phyloP scores from a whole-genome alignment of 1,284 basidiomycete genomes.

The Pholiota adiposa region DNA sequence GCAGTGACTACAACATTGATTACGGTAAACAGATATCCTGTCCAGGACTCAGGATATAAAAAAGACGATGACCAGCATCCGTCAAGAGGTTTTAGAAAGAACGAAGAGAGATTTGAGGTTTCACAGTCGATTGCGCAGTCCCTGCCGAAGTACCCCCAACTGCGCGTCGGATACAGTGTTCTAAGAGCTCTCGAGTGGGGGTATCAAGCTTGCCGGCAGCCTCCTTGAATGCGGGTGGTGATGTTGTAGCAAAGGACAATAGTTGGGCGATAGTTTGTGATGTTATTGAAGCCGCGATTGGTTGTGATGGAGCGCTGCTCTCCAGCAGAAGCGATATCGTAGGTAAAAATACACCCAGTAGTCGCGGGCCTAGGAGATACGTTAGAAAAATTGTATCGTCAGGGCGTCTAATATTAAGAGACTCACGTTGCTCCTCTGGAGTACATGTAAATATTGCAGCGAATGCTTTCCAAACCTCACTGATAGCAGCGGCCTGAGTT shows the following conservation, averaged over 20 bases:
- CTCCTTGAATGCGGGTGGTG: slow-evolving; percentile 86
- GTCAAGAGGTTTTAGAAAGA: too few species aligned
- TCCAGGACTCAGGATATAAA: too few species aligned
- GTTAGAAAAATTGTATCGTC: not conserved
- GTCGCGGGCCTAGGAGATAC: slow-evolving; percentile 57
- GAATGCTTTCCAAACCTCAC: slow-evolving; percentile 85
- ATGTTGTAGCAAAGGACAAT: slow-evolving; percentile 74
- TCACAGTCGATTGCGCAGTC: slow-evolving; percentile 42
- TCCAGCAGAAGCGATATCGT: slow-evolving; percentile 79
- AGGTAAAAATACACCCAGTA: slow-evolving; percentile 81
- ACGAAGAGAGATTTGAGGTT: slow-evolving; percentile 81
- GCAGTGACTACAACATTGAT: too few species aligned
- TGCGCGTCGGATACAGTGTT: slow-evolving; percentile 79
- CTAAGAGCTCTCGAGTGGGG: slow-evolving; percentile 66
- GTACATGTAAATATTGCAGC: slow-evolving; percentile 65
- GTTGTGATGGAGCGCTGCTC: slow-evolving; percentile 47
- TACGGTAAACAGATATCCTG: too few species aligned
- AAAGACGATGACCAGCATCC: too few species aligned
- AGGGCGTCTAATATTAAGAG: not conserved
- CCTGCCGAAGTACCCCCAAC: slow-evolving; percentile 53
- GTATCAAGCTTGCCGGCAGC: slow-evolving; percentile 76
- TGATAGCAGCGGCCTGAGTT: slow-evolving; percentile 61
- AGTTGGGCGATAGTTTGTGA: slow-evolving; percentile 75
- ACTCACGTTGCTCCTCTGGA: slow-evolving; percentile 68
- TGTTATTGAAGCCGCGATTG: slow-evolving; percentile 48